Percentiles rank a stretch among this genome's conserved stretches.
Evolutionary conservation across 2,329 filamentous ascomycete species (phyloP).

Genomic region (Zymoseptoria ardabiliae): DNA sequence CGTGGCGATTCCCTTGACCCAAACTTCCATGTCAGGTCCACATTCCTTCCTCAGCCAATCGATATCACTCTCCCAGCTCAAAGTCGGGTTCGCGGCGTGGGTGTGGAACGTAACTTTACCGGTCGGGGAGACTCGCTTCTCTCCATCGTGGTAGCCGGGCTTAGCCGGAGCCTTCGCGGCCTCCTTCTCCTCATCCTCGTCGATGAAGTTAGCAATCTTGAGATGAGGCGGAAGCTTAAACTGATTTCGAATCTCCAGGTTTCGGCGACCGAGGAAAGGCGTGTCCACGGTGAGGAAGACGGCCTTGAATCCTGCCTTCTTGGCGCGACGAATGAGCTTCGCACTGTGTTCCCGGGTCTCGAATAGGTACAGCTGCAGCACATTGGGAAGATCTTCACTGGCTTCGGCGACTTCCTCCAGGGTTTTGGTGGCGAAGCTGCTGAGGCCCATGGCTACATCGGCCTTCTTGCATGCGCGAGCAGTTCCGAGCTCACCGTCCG

Average conservation of each 20-base stretch:
- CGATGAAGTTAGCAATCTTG: slow-evolving; percentile 31
- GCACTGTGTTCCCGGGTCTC: slow-evolving; percentile 46
- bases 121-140: slow-evolving; percentile 25
- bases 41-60: slow-evolving; percentile 40
- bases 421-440: slow-evolving; percentile 41
- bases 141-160: slow-evolving; percentile 24
- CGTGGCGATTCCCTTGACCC: slow-evolving; percentile 39
- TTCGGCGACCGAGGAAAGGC: slow-evolving; percentile 46
- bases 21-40: slow-evolving; percentile 43
- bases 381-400: slow-evolving; percentile 38
- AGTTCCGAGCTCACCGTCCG: slow-evolving; percentile 46
- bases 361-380: slow-evolving; percentile 50
- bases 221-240: slow-evolving; percentile 37
- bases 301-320: slow-evolving; percentile 45
- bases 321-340: slow-evolving; percentile 29
- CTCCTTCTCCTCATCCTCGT: slow-evolving; percentile 18
- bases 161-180: slow-evolving; percentile 1
- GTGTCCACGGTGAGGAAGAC: slow-evolving; percentile 52
- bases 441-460: slow-evolving; percentile 44
- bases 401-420: slow-evolving; percentile 47
- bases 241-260: slow-evolving; percentile 49
- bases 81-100: slow-evolving; percentile 35
- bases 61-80: slow-evolving; percentile 44
- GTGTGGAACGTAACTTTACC: slow-evolving; percentile 35
- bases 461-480: slow-evolving; percentile 41